Percentiles rank a stretch among this genome's conserved stretches.
Evolutionary conservation across 75 land plant species (phyloP).

Genomic region (Azolla pinnata): DNA sequence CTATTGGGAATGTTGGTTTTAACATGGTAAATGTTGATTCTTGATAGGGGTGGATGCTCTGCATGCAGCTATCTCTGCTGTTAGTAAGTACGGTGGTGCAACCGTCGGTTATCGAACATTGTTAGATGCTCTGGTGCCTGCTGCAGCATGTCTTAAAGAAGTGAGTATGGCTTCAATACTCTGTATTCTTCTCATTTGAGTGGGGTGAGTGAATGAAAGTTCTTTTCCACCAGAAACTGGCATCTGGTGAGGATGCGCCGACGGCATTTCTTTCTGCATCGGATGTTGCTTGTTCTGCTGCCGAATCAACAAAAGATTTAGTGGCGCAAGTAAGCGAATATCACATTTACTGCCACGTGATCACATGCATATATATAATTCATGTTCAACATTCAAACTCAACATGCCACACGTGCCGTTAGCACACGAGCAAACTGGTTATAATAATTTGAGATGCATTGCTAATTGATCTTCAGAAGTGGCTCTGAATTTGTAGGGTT

Average conservation of each 20-base stretch:
- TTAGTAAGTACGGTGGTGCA: constrained; percentile 95
- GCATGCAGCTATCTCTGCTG: constrained; percentile 77
- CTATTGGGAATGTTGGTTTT: background rate
- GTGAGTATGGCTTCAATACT: constrained; percentile 16
- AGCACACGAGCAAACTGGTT: too few species aligned
- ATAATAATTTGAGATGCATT: background rate
- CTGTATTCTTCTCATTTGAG: background rate
- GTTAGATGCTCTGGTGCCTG: constrained; percentile 93
- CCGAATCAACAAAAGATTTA: constrained; percentile 82
- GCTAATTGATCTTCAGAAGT: background rate
- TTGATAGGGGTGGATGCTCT: constrained; percentile 71
- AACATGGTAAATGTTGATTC: too few species aligned
- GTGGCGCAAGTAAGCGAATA: constrained; percentile 57
- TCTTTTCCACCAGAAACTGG: constrained; percentile 38
- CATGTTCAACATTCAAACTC: background rate
- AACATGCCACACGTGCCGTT: too few species aligned
- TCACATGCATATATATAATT: background rate
- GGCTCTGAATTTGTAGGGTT: background rate
- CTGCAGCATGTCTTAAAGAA: constrained; percentile 50
- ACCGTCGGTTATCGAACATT: constrained; percentile 75
- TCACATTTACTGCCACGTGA: background rate
- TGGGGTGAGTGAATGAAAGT: background rate
- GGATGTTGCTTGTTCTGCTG: constrained; percentile 65
- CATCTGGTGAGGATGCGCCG: constrained; percentile 59
- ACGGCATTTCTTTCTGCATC: constrained; percentile 70